phyloP scores from a whole-genome alignment of 164 flowering plant species.

The Berberis vulgaris region DNA sequence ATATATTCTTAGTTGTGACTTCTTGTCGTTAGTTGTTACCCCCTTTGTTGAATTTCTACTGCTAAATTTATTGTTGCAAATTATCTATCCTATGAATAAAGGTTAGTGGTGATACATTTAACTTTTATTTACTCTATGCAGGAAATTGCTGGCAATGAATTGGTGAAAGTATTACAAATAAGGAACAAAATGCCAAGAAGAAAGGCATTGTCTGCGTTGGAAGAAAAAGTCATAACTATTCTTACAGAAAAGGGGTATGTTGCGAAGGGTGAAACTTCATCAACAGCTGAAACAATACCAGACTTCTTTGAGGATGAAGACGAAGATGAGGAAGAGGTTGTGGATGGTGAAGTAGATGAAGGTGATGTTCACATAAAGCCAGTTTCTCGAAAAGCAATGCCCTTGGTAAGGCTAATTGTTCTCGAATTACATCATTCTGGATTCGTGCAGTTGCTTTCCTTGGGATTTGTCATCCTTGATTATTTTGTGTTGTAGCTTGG shows the following conservation, averaged over 20 bases:
- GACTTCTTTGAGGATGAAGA: constrained; percentile 80
- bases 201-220: constrained; percentile 72
- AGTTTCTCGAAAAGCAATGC: constrained; percentile 38
- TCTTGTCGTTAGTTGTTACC: no score
- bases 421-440: not conserved
- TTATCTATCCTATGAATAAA: not conserved
- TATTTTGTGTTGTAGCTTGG: no score
- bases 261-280: constrained; percentile 33
- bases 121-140: constrained; percentile 13
- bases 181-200: constrained; percentile 74
- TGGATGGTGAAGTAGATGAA: constrained; percentile 98
- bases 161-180: constrained; percentile 60
- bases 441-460: not conserved
- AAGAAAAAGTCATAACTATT: constrained; percentile 61
- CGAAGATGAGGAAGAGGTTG: constrained; percentile 86
- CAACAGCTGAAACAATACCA: constrained; percentile 33
- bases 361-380: constrained; percentile 95
- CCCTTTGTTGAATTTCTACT: no score
- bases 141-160: constrained; percentile 86
- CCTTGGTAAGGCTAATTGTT: constrained; percentile 38
- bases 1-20: no score
- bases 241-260: constrained; percentile 84
- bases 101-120: not conserved
- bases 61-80: not conserved
- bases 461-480: not conserved